Evolutionary conservation across 139 green algal species (phyloP), one percentile per base, ranked within the genome.

Genomic region (Ulvella scutata): DNA sequence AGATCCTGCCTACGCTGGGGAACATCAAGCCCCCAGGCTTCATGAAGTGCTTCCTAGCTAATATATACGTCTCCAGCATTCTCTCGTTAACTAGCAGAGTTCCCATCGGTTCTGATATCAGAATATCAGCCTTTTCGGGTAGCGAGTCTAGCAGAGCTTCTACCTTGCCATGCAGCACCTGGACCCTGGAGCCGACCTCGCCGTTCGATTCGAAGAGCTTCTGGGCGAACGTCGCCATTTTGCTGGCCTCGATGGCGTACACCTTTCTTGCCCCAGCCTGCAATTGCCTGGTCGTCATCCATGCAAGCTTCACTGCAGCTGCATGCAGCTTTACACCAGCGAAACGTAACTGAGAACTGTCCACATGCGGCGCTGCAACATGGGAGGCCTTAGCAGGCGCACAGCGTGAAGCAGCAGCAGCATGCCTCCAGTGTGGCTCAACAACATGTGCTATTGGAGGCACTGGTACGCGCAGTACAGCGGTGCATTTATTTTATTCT

Each of bases 61-160:
- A 92, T 0, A 98, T 39, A 80, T 97, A 98, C 1, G 81, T 90
- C 80, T 98, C 94, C 35, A 98, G 79, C 94, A 98, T 98, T 51
- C 93, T 86, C 79, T 98, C 94, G 74, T 98, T 97, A 21, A 98
- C 86, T 72, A 98, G 85, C 77, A 98, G 81, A 17, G 94, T 98
- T 59, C 93, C 94, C 91, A 96, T 96, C 28, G 83, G 82, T 79
- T 87, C 85, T 35, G 62, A 82, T 3, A 97, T 84, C 31, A 96
- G 81, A 21, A 95, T 81, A 73, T 96, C 87, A 9, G 93, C 93
- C 40, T 87, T 81, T 34, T 89, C 85, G 38, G 62, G 21, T 3
- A 67, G 20, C 35, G 61, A 72, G 6, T 83, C 73, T 4, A 96
- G 59, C 21, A 92, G 38, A 37, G 92, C 84, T 77, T 96, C 90